These are phyloP conservation scores for Sodiomyces alkalinus DNA, from an alignment of 2,329 filamentous ascomycete genomes.

Conservation along the genomic window DNA sequence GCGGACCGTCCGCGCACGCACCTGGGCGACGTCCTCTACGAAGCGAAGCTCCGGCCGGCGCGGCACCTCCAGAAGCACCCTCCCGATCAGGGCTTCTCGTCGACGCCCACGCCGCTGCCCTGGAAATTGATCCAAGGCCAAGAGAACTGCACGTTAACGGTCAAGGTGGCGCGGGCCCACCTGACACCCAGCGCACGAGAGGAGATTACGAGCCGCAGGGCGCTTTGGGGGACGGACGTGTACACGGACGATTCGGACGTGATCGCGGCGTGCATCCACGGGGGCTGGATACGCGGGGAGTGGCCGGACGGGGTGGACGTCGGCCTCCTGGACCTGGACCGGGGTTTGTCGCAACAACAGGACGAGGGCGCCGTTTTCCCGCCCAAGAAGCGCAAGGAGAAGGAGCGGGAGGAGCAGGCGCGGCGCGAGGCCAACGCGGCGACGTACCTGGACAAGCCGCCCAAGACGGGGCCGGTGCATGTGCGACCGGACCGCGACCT, in stretches of 20 bases:
- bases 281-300: slow-evolving; percentile 80
- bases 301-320: slow-evolving; percentile 69
- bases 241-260: slow-evolving; percentile 95
- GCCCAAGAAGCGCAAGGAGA: slow-evolving; percentile 16
- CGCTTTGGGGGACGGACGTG: slow-evolving; percentile 84
- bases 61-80: slow-evolving; percentile 26
- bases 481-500: slow-evolving; percentile 59
- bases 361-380: slow-evolving; percentile 3
- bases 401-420: slow-evolving; percentile 17
- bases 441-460: slow-evolving; percentile 35
- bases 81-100: slow-evolving; percentile 28
- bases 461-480: slow-evolving; percentile 43
- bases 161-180: slow-evolving; percentile 73
- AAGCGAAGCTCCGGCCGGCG: slow-evolving; percentile 44
- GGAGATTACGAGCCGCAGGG: slow-evolving; percentile 66
- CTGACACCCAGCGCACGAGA: slow-evolving; percentile 56
- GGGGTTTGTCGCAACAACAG: slow-evolving; percentile 12
- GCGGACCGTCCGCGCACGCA: slow-evolving; percentile 59
- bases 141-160: slow-evolving; percentile 79
- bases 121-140: slow-evolving; percentile 55
- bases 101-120: slow-evolving; percentile 58
- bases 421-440: slow-evolving; percentile 18
- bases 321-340: slow-evolving; percentile 44
- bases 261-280: slow-evolving; percentile 82
- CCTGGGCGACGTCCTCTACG: slow-evolving; percentile 73